Evolutionary conservation across 2,329 filamentous ascomycete species (phyloP), one percentile per base, ranked within the genome.

Genomic region (Paecilomyces niveus): DNA sequence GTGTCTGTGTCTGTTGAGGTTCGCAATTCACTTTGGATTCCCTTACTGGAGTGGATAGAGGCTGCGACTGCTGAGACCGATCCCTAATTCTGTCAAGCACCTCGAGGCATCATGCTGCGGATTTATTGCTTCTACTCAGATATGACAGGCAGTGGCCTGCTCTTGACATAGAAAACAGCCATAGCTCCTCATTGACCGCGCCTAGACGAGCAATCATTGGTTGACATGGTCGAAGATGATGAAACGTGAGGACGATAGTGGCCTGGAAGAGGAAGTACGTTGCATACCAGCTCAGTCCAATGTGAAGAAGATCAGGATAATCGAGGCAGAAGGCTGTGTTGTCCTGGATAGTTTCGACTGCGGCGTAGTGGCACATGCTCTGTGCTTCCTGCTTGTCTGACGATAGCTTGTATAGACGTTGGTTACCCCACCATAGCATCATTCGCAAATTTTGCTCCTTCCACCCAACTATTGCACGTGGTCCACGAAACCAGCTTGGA

Each of bases 201-300:
- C n/a, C n/a, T 5, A n/a, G n/a, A 13, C 33, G 4, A n/a, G 11
- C 1, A 3, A 5, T n/a, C 11, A n/a, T 15, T 13, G 5, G 13
- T 10, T n/a, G 33, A 39, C 11, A 6, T 4, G n/a, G 9, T 39
- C n/a, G 13, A 15, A 39, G n/a, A 15, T 39, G n/a, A 39, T 39
- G 33, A n/a, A 13, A 15, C 11, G 2, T 39, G 11, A 39, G 33
- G n/a, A 39, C 11, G 13, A 39, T 10, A 5, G 33, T 39, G 11
- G 67, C 66, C 49, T 69, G 66, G 18, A 69, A 58, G 8, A 67
- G 35, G 53, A 63, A 67, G 50, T 67, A 67, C 0, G 62, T 67
- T 2, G 64, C 63, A 22, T 69, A 68, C 64, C 63, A 69, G 50
- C 58, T 62, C 0, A 67, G 29, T 0, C 65, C 59, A 4, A 54